Conservation (phyloP, 2,329 filamentous ascomycete species). For the Xylariaceae sp. region DNA sequence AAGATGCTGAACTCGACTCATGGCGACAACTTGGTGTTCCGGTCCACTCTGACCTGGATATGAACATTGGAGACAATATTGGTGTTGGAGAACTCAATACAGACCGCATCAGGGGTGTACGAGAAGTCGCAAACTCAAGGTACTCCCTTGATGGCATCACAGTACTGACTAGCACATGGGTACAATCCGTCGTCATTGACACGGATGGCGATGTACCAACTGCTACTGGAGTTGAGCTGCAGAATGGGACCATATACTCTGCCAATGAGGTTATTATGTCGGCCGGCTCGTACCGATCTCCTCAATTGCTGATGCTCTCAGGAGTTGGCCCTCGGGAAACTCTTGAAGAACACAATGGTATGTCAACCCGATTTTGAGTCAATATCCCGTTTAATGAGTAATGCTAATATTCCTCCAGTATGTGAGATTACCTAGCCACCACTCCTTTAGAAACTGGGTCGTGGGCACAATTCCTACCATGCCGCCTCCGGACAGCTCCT, state of each 20-base stretch:
- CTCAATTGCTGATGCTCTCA: constrained; percentile 37
- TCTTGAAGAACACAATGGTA: not conserved
- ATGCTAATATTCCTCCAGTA: not conserved
- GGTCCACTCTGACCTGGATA: constrained; percentile 18
- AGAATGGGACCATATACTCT: constrained; percentile 20
- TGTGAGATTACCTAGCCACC: not conserved
- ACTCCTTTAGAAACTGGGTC: not conserved
- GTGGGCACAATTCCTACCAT: not conserved
- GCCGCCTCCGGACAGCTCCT: not conserved
- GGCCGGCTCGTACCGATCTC: constrained; percentile 36
- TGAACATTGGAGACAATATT: constrained; percentile 28
- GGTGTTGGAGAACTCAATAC: constrained; percentile 32
- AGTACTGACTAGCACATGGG: constrained; percentile 26
- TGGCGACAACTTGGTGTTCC: constrained; percentile 34
- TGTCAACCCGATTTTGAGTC: not conserved
- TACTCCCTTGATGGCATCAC: constrained; percentile 27
- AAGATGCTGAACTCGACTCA: constrained; percentile 25
- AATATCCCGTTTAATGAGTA: not conserved
- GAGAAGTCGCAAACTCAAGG: constrained; percentile 28
- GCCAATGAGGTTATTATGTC: constrained; percentile 36
- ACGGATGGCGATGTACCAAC: constrained; percentile 12
- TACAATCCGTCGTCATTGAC: constrained; percentile 22
- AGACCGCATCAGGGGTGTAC: constrained; percentile 26
- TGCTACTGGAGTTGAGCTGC: constrained; percentile 26
- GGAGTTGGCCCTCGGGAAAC: constrained; percentile 33